Percentiles rank a stretch among this genome's conserved stretches.
Evolutionary conservation across 2,329 filamentous ascomycete species (phyloP).

Genomic region (Sarocladiaceae sp.): DNA sequence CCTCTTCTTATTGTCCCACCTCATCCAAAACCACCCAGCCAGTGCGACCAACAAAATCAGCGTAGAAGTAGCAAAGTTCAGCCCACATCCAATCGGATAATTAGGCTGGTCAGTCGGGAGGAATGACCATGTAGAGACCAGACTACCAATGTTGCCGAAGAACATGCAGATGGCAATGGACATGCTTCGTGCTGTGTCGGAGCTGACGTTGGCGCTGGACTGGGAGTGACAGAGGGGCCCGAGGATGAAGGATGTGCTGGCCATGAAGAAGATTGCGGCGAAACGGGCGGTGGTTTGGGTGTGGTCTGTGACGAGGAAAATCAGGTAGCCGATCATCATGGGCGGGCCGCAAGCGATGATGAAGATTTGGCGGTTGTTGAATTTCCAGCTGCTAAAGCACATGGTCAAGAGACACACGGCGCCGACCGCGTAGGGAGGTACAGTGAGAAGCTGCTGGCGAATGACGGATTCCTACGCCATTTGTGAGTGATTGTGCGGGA

Average conservation of each 20-base stretch:
- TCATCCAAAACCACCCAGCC: constrained; percentile 53
- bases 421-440: constrained; percentile 66
- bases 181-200: constrained; percentile 63
- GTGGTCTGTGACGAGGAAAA: constrained; percentile 58
- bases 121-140: constrained; percentile 64
- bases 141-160: constrained; percentile 68
- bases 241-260: constrained; percentile 58
- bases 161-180: constrained; percentile 65
- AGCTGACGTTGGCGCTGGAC: constrained; percentile 65
- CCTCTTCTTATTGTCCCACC: constrained; percentile 49
- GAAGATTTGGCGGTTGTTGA: constrained; percentile 57
- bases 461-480: constrained; percentile 46
- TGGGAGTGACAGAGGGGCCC: constrained; percentile 65
- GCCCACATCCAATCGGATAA: constrained; percentile 66
- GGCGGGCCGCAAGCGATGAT: constrained; percentile 56
- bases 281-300: constrained; percentile 54
- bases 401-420: constrained; percentile 62
- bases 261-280: constrained; percentile 66
- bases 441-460: constrained; percentile 64
- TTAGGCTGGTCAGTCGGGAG: constrained; percentile 60
- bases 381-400: constrained; percentile 56
- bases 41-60: constrained; percentile 42
- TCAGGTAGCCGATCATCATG: constrained; percentile 65
- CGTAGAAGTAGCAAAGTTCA: constrained; percentile 58
- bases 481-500: no score